Evolutionary conservation across 2,329 filamentous ascomycete genomes (phyloP).

Genomic region (Fusarium devonianum): DNA sequence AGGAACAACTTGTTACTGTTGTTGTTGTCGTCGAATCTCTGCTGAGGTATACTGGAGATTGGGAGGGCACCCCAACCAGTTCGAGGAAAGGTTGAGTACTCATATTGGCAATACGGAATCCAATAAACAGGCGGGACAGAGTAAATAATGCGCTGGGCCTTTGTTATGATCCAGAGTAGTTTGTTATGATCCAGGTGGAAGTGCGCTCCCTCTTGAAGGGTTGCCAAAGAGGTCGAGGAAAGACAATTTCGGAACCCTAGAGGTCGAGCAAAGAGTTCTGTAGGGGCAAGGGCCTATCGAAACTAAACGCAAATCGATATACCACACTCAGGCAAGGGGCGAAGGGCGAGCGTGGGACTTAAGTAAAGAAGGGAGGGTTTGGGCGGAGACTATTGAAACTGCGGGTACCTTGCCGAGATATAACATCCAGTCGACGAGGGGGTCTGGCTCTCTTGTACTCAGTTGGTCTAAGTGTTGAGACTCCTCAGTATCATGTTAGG

Average conservation of each 20-base stretch:
- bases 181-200: slow-evolving; percentile 39
- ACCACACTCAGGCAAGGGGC: slow-evolving; percentile 20
- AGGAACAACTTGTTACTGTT: slow-evolving; percentile 3
- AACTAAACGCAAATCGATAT: slow-evolving; percentile 21
- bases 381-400: slow-evolving; percentile 33
- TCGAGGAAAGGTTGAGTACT: slow-evolving; percentile 35
- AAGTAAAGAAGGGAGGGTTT: slow-evolving; percentile 39
- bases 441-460: slow-evolving; percentile 44
- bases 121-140: slow-evolving; percentile 15
- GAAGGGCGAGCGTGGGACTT: slow-evolving; percentile 37
- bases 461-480: slow-evolving; percentile 34
- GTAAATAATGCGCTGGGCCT: slow-evolving; percentile 14
- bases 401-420: slow-evolving; percentile 29
- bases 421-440: slow-evolving; percentile 40
- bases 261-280: slow-evolving; percentile 3
- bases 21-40: no score
- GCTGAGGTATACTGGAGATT: no score
- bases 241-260: slow-evolving; percentile 14
- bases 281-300: slow-evolving; percentile 23
- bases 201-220: slow-evolving; percentile 33
- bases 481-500: slow-evolving; percentile 30
- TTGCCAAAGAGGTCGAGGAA: slow-evolving; percentile 26
- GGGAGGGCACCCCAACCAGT: slow-evolving; percentile 16
- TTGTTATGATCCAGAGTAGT: slow-evolving; percentile 43
- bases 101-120: slow-evolving; percentile 24